Percentiles rank a stretch among this genome's conserved stretches.
These are phyloP conservation scores for Penicillium robsamsonii DNA, from an alignment of 495 filamentous ascomycete genomes.

Conservation along the genomic window DNA sequence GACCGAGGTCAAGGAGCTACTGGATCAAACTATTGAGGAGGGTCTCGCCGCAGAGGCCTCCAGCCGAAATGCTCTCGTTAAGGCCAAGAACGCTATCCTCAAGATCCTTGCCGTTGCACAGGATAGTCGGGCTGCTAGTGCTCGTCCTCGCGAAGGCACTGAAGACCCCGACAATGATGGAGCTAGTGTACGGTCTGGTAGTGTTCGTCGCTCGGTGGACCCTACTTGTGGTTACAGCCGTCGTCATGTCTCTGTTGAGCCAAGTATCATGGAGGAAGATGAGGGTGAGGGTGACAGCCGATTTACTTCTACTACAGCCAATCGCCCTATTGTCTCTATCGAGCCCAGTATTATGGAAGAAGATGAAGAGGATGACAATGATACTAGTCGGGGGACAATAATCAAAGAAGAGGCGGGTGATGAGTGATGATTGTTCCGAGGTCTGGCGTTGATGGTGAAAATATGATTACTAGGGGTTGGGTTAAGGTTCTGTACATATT, in stretches of 20 bases:
- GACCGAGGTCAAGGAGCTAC: slow-evolving; percentile 47
- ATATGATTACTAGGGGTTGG: not conserved
- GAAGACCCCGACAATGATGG: slow-evolving; percentile 39
- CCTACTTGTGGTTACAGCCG: slow-evolving; percentile 25
- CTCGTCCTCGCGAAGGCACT: slow-evolving; percentile 35
- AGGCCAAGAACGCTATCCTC: slow-evolving; percentile 62
- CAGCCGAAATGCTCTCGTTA: slow-evolving; percentile 72
- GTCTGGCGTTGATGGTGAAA: slow-evolving; percentile 22
- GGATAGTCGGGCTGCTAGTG: slow-evolving; percentile 34
- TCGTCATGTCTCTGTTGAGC: slow-evolving; percentile 41
- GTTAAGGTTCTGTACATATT: slow-evolving; percentile 13
- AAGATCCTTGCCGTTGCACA: slow-evolving; percentile 47
- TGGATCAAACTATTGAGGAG: slow-evolving; percentile 66
- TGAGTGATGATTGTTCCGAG: slow-evolving; percentile 28
- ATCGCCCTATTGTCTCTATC: slow-evolving; percentile 21
- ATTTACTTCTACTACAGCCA: slow-evolving; percentile 18
- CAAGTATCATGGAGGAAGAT: slow-evolving; percentile 53
- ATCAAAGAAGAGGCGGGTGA: slow-evolving; percentile 51
- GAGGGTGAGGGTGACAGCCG: slow-evolving; percentile 32
- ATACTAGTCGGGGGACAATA: slow-evolving; percentile 49
- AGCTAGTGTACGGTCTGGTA: slow-evolving; percentile 38
- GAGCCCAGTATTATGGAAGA: slow-evolving; percentile 43
- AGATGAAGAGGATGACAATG: slow-evolving; percentile 55
- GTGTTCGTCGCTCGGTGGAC: slow-evolving; percentile 43
- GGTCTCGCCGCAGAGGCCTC: slow-evolving; percentile 68